Evolutionary conservation across 2,329 filamentous ascomycete genomes (phyloP), one percentile per base, ranked within the genome.

Genomic region (Aureobasidium sp.): DNA sequence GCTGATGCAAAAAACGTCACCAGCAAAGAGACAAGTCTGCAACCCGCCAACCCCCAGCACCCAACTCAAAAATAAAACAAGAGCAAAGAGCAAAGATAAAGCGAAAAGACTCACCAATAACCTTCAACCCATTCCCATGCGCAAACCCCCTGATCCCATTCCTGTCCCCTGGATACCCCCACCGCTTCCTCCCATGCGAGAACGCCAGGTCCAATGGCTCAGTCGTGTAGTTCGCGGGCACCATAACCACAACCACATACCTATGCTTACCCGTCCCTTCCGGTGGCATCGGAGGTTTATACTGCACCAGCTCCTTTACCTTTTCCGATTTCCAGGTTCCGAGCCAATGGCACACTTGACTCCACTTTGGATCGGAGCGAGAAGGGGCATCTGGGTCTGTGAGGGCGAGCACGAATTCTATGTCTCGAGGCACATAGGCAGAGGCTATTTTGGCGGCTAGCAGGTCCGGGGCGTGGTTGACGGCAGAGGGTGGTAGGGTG

Each of bases 371-470:
- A 62, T 84, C 69, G 1, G 78, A 70, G 45, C 77, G 76, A 9
- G 76, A 79, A 2, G 79, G 80, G n/a, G 81, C 81, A 68, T 84
- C 81, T 0, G 82, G 82, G 66, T 84, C 81, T 1, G 81, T 83
- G 4, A 84, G 71, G 11, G 77, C 74, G 54, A 84, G 63, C 4
- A 77, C 77, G 61, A 81, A 38, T 33, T 45, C 19, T 4, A 21
- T 45, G 37, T 35, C 37, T 8, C 4, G 4, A 7, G 43, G 43
- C 2, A 50, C 13, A 8, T 37, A 35, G 2, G 55, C 43, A 4
- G 31, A 49, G n/a, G 55, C 33, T 3, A 46, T 27, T 3, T 15
- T 33, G n/a, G 19, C 2, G n/a, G 59, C 69, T 5, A 67, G 65
- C 55, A 81, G 70, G 19, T 69, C 64, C 1, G 80, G 80, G 21